Evolutionary conservation across 1,284 basidiomycete genomes (phyloP), one percentile per base, ranked within the genome.

Genomic region (Apiotrichum brassicae): DNA sequence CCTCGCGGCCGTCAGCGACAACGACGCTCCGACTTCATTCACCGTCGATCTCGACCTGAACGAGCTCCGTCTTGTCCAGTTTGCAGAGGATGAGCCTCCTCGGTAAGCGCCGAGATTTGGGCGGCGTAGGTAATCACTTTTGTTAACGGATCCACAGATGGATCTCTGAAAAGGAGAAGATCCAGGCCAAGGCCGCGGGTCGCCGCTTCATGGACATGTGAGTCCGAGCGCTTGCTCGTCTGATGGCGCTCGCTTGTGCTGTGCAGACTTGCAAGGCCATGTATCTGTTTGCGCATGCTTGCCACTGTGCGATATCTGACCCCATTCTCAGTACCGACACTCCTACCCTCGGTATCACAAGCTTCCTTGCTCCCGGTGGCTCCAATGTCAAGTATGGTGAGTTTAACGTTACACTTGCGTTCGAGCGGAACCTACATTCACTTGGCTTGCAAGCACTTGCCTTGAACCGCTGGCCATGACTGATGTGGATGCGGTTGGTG

Each of bases 121-220:
- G n/a, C n/a, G n/a, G n/a, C n/a, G n/a, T n/a, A n/a, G n/a, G n/a
- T n/a, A n/a, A n/a, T n/a, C 42, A 16, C 24, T 16, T 9, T 4
- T 19, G 50, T 54, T 58, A 30, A 61, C 46, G 8, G 25, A 35
- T 26, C 19, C 12, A 76, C 7, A 77, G 83, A 28, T 85, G 82
- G 82, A 83, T 90, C 73, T 81, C 87, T 13, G 90, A 93, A 71
- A 75, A 85, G 28, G 82, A 91, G 61, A 93, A 90, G 87, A 86
- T 92, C 56, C 75, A 82, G 63, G 79, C 82, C 51, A 91, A 86
- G 73, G 82, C 82, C 36, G 77, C 62, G 18, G 75, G 74, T 1
- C 59, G 57, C 38, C 62, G 80, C 48, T 92, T 91, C 78, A 86
- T 92, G 75, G 90, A 93, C 71, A 80, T 93, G 88, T 92, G 71